phyloP scores from a whole-genome alignment of 768 basidiomycete species.

The Neoboletus brunneissimus region DNA sequence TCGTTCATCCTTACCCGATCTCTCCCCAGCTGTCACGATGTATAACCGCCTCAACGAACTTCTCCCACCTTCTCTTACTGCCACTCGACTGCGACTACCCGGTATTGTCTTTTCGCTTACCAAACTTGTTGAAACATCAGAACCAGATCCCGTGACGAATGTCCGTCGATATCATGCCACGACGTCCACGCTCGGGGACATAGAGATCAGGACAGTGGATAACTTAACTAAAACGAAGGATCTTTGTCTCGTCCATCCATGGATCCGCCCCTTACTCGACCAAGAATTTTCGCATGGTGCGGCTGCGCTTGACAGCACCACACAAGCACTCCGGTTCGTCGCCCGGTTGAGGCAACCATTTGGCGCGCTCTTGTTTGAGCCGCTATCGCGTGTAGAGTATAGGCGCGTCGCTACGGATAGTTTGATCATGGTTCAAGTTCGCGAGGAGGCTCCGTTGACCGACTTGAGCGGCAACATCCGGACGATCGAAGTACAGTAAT shows the following conservation, averaged over 20 bases:
- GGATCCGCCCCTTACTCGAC: constrained; percentile 8
- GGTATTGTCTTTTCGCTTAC: constrained; percentile 1
- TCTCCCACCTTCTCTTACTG: neutral
- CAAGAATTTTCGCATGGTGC: neutral
- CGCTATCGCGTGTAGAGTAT: neutral
- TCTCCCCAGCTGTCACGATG: neutral
- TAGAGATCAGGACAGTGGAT: constrained; percentile 4
- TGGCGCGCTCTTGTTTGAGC: constrained; percentile 4
- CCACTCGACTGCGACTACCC: constrained; percentile 2
- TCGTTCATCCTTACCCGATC: neutral
- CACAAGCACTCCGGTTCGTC: constrained; percentile 2
- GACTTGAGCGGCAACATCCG: neutral
- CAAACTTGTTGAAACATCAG: neutral
- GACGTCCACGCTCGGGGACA: neutral
- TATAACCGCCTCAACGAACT: neutral
- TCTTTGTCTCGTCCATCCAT: constrained; percentile 10
- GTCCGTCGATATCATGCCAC: neutral
- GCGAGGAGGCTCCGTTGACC: neutral
- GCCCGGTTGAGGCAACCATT: neutral
- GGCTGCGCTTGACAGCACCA: neutral
- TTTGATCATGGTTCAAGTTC: constrained; percentile 6
- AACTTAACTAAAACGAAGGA: neutral
- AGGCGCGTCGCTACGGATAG: constrained; percentile 13
- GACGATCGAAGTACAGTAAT: neutral
- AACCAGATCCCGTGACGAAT: neutral